Percentiles rank a stretch among this genome's conserved stretches.
phyloP scores from a whole-genome alignment of 2,329 filamentous ascomycete species.

The Neobulgaria alba region DNA sequence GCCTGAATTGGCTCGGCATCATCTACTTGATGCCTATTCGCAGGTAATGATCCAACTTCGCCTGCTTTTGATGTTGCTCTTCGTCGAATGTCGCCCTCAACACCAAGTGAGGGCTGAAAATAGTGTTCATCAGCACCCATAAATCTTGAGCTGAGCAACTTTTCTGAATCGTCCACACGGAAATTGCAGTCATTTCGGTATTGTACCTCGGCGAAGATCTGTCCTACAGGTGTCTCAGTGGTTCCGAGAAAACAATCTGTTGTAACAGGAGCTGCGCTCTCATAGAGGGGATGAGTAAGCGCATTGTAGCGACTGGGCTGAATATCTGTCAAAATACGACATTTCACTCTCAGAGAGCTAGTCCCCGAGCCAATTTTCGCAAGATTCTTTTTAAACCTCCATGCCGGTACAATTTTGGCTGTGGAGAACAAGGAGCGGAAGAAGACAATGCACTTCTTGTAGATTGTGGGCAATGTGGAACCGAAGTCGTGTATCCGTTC shows the following conservation, averaged over 20 bases:
- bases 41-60: conserved; percentile 69
- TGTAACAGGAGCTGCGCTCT: conserved; percentile 52
- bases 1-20: conserved; percentile 62
- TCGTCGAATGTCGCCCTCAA: conserved; percentile 29
- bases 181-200: conserved; percentile 89
- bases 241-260: conserved; percentile 75
- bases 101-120: conserved; percentile 66
- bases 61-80: conserved; percentile 29
- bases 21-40: conserved; percentile 41
- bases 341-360: conserved; percentile 62
- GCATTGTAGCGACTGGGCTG: conserved; percentile 54
- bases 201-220: conserved; percentile 70
- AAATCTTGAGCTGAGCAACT: conserved; percentile 83
- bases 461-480: conserved; percentile 69
- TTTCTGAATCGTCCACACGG: conserved; percentile 83
- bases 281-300: conserved; percentile 61
- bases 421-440: conserved; percentile 84
- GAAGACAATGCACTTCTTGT: conserved; percentile 94
- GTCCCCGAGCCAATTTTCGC: conserved; percentile 59
- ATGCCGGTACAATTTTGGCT: conserved; percentile 73
- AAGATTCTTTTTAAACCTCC: conserved; percentile 68
- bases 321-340: conserved; percentile 58
- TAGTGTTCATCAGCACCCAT: conserved; percentile 85
- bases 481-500: conserved; percentile 48
- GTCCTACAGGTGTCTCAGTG: conserved; percentile 78